Conservation (phyloP, 129 eudicot genomes). For the Flaveria sonorensis region DNA sequence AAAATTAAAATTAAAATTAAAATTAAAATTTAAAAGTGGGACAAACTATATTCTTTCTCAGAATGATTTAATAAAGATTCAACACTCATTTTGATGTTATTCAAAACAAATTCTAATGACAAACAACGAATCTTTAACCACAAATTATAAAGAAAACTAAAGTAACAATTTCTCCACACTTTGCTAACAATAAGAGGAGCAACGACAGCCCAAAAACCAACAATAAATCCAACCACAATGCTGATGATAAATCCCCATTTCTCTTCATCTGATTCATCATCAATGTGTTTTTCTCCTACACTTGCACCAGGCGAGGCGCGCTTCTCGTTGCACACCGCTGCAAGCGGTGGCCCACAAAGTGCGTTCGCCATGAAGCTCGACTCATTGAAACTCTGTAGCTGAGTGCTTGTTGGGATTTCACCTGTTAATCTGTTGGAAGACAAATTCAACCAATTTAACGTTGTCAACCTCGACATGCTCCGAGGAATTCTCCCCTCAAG, state of each 20-base stretch:
- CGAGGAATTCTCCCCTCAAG: conserved; percentile 32
- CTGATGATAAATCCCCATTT: conserved; percentile 31
- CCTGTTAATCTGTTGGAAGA: conserved; percentile 38
- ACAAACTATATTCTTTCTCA: too few relatives aligned
- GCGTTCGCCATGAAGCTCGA: conserved; percentile 25
- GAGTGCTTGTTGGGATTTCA: conserved; percentile 41
- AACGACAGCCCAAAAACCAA: conserved; percentile 39
- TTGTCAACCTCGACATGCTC: conserved; percentile 24
- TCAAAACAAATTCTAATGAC: background rate
- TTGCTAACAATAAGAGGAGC: conserved; percentile 25
- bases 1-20: too few relatives aligned
- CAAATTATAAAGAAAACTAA: background rate
- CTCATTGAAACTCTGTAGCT: conserved; percentile 33
- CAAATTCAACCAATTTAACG: conserved; percentile 29
- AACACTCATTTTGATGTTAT: background rate
- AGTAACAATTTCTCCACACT: conserved; percentile 33
- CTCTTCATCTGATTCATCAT: conserved; percentile 16
- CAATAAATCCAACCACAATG: conserved; percentile 31
- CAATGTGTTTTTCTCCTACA: background rate
- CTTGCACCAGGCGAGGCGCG: background rate
- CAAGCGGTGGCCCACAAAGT: conserved; percentile 42
- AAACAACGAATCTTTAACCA: conserved; percentile 25
- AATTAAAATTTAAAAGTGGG: too few relatives aligned
- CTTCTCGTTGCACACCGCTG: background rate
- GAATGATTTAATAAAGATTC: too few relatives aligned